A percentile compares a stretch with the other conserved stretches of the same genome.
phyloP scores from a whole-genome alignment of 2,329 filamentous ascomycete genomes.

The Pestalotiopsis sp. region DNA sequence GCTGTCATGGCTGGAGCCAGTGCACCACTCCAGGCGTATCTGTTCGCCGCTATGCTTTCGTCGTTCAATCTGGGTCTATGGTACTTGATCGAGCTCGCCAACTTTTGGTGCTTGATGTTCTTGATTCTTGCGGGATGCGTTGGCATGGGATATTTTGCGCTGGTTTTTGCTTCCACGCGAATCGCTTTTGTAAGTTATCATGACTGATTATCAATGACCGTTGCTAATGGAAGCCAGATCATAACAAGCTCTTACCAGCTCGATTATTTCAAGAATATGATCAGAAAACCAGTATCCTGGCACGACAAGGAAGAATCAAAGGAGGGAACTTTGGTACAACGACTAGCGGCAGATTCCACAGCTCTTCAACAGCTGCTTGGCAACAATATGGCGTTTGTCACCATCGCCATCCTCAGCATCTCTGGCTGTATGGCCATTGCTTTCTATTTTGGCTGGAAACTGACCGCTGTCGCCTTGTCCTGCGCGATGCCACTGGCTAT shows the following conservation, averaged over 20 bases:
- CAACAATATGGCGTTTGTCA: conserved; percentile 64
- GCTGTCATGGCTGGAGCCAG: conserved; percentile 41
- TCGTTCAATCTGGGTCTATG: conserved; percentile 30
- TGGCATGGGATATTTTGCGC: conserved; percentile 55
- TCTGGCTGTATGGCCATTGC: conserved; percentile 66
- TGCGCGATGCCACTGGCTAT: conserved; percentile 58
- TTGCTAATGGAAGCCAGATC: conserved; percentile 26
- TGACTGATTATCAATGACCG: not conserved
- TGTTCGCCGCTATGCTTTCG: conserved; percentile 55
- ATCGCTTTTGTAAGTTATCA: conserved; percentile 40
- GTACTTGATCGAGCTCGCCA: conserved; percentile 30
- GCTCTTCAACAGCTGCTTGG: conserved; percentile 65
- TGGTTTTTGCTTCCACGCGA: conserved; percentile 47
- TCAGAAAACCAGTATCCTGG: conserved; percentile 60
- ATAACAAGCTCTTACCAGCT: conserved; percentile 58
- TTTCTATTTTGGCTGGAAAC: conserved; percentile 76
- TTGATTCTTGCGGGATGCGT: conserved; percentile 56
- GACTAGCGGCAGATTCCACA: conserved; percentile 56
- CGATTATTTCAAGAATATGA: conserved; percentile 61
- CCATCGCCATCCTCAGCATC: conserved; percentile 66
- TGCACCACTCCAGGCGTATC: conserved; percentile 54
- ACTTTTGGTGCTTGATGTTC: conserved; percentile 71
- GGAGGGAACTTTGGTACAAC: conserved; percentile 60
- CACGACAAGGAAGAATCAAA: conserved; percentile 64
- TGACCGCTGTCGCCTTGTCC: conserved; percentile 67